Base-by-base conservation (phyloP, 495 filamentous ascomycete genomes). In the Xylaria grammica region DNA sequence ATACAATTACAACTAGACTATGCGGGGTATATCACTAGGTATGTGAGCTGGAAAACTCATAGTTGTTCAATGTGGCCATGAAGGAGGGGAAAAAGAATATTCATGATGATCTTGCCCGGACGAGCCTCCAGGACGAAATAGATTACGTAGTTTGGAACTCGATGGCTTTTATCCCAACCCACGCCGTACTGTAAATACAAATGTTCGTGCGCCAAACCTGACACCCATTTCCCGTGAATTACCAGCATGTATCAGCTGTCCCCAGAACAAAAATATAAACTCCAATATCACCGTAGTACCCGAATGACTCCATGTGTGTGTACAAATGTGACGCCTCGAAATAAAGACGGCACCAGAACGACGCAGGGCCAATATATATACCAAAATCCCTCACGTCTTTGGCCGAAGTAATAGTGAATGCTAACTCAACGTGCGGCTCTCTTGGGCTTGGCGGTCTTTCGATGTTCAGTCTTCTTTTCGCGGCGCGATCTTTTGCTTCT, bases 401-500 rank as follows among this genome's bases (percentile, higher is more conserved):
- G 26, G 20, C 6, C 27, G 19, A 27, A 30, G 6, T 40, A 34
- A 24, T 2, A 19, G 13, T 17, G 30, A 30, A n/a, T n/a, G n/a
- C n/a, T n/a, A n/a, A n/a, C n/a, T n/a, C n/a, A n/a, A n/a, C n/a
- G n/a, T n/a, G n/a, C n/a, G n/a, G n/a, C n/a, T n/a, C n/a, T n/a
- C n/a, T n/a, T n/a, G n/a, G n/a, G n/a, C n/a, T n/a, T n/a, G n/a
- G n/a, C 34, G 5, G 34, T 11, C 34, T 36, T 36, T 65, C 66
- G n/a, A n/a, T n/a, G n/a, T n/a, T n/a, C 0, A 62, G 56, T 22
- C 68, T 59, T 30, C 66, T 67, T 19, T 60, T 61, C 53, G 53
- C 58, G 70, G 73, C 67, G 71, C 73, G 15, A 71, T 75, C 48
- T 69, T 69, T 49, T n/a, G n/a, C n/a, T n/a, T n/a, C n/a, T n/a